phyloP scores from a whole-genome alignment of 352 stramenopile species.

The Peronospora farinosa region DNA sequence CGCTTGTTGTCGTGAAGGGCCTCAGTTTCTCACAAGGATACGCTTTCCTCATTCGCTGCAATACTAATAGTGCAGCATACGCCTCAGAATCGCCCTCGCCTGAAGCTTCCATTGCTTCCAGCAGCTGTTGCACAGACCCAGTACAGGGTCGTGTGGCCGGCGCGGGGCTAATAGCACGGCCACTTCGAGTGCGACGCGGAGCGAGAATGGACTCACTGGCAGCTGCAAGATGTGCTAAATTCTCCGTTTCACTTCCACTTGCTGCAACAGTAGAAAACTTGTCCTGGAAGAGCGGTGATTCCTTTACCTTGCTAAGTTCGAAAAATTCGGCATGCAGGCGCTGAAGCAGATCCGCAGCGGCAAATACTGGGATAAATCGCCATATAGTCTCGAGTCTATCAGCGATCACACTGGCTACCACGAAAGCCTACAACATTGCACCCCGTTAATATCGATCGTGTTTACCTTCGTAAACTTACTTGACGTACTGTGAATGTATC shows the following conservation, averaged over 20 bases:
- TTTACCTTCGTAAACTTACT: background rate
- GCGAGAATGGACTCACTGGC: constrained; percentile 5
- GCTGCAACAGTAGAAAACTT: constrained; percentile 41
- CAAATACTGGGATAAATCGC: constrained; percentile 78
- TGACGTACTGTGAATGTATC: constrained; percentile 72
- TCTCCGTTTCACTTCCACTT: constrained; percentile 8
- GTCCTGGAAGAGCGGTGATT: constrained; percentile 62
- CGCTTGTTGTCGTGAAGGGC: constrained; percentile 27
- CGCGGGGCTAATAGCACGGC: constrained; percentile 21
- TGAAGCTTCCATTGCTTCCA: constrained; percentile 26
- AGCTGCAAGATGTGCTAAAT: constrained; percentile 5
- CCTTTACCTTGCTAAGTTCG: constrained; percentile 44
- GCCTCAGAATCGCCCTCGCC: constrained; percentile 37
- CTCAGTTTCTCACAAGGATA: constrained; percentile 61
- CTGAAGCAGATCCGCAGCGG: constrained; percentile 71
- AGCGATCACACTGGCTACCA: constrained; percentile 76
- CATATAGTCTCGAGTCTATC: constrained; percentile 56
- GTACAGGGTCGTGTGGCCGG: constrained; percentile 5
- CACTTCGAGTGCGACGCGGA: constrained; percentile 33
- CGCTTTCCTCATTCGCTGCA: constrained; percentile 51
- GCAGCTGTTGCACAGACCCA: constrained; percentile 27
- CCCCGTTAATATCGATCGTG: constrained; percentile 1
- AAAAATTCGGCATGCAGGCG: constrained; percentile 76
- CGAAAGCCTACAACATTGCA: constrained; percentile 53
- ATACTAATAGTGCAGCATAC: constrained; percentile 42